A percentile compares a stretch with the other conserved stretches of the same genome.
These are phyloP conservation scores for Globisporangium parvum DNA, from an alignment of 352 stramenopile species.

Conservation along the genomic window DNA sequence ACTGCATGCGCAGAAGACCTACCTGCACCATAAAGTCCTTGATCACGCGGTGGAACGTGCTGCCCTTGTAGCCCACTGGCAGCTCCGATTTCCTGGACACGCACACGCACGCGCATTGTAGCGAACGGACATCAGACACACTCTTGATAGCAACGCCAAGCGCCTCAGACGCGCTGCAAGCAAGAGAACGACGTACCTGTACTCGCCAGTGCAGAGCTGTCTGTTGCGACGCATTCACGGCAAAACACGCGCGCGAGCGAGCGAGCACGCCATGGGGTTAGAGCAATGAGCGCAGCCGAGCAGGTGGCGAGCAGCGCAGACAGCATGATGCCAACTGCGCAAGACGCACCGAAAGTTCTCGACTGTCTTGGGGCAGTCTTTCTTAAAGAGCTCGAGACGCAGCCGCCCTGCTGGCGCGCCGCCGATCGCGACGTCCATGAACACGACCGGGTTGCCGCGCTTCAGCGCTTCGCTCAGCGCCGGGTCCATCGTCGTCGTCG, in stretches of 20 bases:
- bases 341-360: conserved; percentile 91
- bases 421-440: conserved; percentile 93
- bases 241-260: too few species aligned
- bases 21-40: conserved; percentile 90
- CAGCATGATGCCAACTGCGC: neutral
- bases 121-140: neutral
- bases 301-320: neutral
- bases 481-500: conserved; percentile 67
- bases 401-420: conserved; percentile 85
- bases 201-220: conserved; percentile 97
- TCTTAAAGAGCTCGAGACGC: conserved; percentile 96
- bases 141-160: neutral
- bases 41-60: conserved; percentile 87
- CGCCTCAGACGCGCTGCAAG: conserved; percentile 2
- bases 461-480: conserved; percentile 89
- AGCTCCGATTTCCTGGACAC: conserved; percentile 66
- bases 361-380: conserved; percentile 94
- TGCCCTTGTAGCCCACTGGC: conserved; percentile 85
- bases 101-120: conserved; percentile 1
- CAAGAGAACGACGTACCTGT: conserved; percentile 44
- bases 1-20: neutral
- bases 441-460: conserved; percentile 93
- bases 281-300: neutral
- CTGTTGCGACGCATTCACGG: conserved; percentile 24
- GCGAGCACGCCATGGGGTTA: too few species aligned